A percentile compares a stretch with the other conserved stretches of the same genome.
Conservation (phyloP, 2,329 filamentous ascomycete species). For the Lasiodiplodia citricola region DNA sequence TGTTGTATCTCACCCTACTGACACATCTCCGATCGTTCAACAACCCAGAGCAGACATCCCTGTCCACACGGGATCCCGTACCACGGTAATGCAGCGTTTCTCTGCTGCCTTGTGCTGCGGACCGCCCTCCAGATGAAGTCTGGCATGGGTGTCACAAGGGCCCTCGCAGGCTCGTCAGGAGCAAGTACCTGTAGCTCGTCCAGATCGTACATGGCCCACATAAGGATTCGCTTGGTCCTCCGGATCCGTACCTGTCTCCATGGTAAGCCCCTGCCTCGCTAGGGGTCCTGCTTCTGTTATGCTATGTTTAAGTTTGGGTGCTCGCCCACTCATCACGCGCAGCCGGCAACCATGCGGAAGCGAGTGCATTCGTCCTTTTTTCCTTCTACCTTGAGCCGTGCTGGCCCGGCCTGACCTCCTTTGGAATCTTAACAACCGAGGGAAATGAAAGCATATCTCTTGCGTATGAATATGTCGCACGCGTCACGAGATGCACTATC, state of each 20-base stretch:
- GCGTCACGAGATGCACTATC: not conserved
- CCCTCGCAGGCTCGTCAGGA: not conserved
- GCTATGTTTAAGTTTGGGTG: not conserved
- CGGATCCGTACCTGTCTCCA: not conserved
- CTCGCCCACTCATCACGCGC: not conserved
- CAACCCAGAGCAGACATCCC: not conserved
- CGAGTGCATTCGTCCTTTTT: not conserved
- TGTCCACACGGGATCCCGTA: not conserved
- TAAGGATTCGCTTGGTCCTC: not conserved
- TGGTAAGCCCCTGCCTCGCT: not conserved
- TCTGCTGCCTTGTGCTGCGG: not conserved
- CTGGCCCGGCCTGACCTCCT: not conserved
- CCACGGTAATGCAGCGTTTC: not conserved
- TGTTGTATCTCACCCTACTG: not conserved
- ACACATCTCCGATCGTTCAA: not conserved
- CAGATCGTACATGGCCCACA: not conserved
- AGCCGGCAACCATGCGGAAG: not conserved
- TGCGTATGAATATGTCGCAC: not conserved
- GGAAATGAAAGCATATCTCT: not conserved
- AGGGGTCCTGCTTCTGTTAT: not conserved
- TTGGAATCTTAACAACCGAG: not conserved
- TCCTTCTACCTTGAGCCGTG: not conserved
- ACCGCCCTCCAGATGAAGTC: conserved; percentile 31
- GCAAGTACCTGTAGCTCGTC: not conserved
- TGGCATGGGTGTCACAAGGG: conserved; percentile 27